These are phyloP conservation scores for Kwoniella sp. DNA, from an alignment of 768 basidiomycete species.

Conservation along the genomic window DNA sequence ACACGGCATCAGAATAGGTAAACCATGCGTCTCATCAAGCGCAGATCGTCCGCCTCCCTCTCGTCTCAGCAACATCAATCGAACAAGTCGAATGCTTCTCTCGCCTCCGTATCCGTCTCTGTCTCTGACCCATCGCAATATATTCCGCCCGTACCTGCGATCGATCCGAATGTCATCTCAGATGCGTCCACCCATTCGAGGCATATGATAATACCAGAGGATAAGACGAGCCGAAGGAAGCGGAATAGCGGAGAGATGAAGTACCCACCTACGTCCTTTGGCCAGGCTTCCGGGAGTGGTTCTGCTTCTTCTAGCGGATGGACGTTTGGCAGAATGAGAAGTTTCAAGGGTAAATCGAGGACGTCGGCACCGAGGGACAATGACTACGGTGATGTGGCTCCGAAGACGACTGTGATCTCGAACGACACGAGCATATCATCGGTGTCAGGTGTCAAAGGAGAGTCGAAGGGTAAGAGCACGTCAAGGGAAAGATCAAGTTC, in stretches of 20 bases:
- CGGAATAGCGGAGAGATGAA: slow-evolving; percentile 13
- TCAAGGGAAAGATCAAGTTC: not conserved
- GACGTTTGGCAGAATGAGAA: slow-evolving; percentile 22
- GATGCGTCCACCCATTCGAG: not conserved
- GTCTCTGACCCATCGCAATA: not conserved
- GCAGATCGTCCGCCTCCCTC: slow-evolving; percentile 12
- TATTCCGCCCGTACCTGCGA: not conserved
- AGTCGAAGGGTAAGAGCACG: slow-evolving; percentile 7
- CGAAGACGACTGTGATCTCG: not conserved
- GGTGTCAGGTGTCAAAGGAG: not conserved
- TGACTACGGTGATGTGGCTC: not conserved
- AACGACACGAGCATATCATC: too few relatives aligned
- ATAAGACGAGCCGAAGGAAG: slow-evolving; percentile 5
- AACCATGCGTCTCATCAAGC: slow-evolving; percentile 17
- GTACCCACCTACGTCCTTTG: slow-evolving; percentile 22
- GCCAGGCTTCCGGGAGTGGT: not conserved
- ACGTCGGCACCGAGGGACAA: not conserved
- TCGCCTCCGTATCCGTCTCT: not conserved
- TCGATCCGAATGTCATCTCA: not conserved
- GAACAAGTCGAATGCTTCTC: not conserved
- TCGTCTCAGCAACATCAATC: slow-evolving; percentile 1
- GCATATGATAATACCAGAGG: not conserved
- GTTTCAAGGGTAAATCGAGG: slow-evolving; percentile 10
- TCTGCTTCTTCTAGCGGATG: slow-evolving; percentile 3
- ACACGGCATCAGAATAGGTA: not conserved